Conservation (phyloP, 768 basidiomycete genomes). For the Boletus tylopilopsis region DNA sequence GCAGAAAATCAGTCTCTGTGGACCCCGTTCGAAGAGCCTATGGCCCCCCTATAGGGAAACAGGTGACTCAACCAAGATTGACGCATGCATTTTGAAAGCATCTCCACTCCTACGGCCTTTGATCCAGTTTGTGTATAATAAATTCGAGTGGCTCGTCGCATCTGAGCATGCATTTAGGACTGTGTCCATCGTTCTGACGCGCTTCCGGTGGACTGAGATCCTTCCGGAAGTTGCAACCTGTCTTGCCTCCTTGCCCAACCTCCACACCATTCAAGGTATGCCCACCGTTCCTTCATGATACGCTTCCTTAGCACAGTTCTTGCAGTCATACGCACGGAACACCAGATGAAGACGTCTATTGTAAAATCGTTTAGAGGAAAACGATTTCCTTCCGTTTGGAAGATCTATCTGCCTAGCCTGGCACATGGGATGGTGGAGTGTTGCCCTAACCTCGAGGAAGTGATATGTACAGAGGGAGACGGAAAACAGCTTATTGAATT, state of each 20-base stretch:
- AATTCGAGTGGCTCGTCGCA: neutral
- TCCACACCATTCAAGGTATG: conserved; percentile 2
- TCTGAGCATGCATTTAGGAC: neutral
- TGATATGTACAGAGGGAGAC: conserved; percentile 1
- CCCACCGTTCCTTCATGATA: neutral
- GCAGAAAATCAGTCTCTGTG: conserved; percentile 4
- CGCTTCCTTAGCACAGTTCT: neutral
- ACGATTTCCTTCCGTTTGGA: conserved; percentile 6
- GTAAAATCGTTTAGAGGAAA: conserved; percentile 4
- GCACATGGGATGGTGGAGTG: conserved; percentile 8
- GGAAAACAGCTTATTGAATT: conserved; percentile 3
- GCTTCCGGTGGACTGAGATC: neutral
- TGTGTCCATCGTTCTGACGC: neutral
- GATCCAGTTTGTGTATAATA: neutral
- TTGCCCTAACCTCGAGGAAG: conserved; percentile 9
- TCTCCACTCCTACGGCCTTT: neutral
- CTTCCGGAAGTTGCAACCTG: conserved; percentile 1
- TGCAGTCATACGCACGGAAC: conserved; percentile 1
- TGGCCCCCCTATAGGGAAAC: neutral
- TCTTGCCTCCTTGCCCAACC: conserved; percentile 1
- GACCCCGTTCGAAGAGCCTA: neutral
- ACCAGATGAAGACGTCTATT: conserved; percentile 1
- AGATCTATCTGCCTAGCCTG: conserved; percentile 2
- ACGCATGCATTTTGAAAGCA: neutral
- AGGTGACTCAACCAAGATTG: neutral